These are phyloP conservation scores for Talaromyces sp. DNA, from an alignment of 2,329 filamentous ascomycete genomes.

Conservation along the genomic window DNA sequence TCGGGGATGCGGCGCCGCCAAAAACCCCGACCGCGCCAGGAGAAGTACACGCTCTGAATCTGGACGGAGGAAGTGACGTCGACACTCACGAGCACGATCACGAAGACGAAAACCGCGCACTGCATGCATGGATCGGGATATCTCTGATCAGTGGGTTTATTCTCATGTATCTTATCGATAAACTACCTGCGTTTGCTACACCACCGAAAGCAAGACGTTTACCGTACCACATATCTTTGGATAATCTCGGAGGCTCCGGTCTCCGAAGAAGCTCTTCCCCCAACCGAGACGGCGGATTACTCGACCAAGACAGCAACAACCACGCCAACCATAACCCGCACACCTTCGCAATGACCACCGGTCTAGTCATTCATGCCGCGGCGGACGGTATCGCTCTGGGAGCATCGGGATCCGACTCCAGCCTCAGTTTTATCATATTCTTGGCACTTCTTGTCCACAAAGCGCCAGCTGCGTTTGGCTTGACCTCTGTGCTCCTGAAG, in stretches of 20 bases:
- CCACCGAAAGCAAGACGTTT: constrained; percentile 61
- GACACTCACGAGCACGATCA: constrained; percentile 22
- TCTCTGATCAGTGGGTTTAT: constrained; percentile 85
- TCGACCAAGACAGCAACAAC: constrained; percentile 31
- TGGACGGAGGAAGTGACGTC: constrained; percentile 26
- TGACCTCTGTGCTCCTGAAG: constrained; percentile 85
- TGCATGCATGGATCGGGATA: constrained; percentile 77
- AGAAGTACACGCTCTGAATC: constrained; percentile 8
- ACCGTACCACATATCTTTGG: constrained; percentile 82
- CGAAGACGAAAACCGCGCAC: constrained; percentile 46
- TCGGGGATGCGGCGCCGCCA: constrained; percentile 7
- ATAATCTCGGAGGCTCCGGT: constrained; percentile 66
- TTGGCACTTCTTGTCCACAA: constrained; percentile 97
- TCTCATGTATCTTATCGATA: constrained; percentile 94
- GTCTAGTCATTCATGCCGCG: constrained; percentile 91
- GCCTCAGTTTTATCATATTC: constrained; percentile 87
- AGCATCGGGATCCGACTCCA: constrained; percentile 75
- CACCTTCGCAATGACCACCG: constrained; percentile 79
- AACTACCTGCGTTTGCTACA: constrained; percentile 70
- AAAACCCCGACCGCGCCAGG: constrained; percentile 9
- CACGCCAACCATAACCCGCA: constrained; percentile 34
- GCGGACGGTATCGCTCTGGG: constrained; percentile 96
- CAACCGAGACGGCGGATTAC: constrained; percentile 37
- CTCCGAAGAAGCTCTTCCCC: constrained; percentile 44
- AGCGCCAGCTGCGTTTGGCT: constrained; percentile 87